These are phyloP conservation scores for Atkinsonella texensis DNA, from an alignment of 2,329 filamentous ascomycete species.

Conservation along the genomic window DNA sequence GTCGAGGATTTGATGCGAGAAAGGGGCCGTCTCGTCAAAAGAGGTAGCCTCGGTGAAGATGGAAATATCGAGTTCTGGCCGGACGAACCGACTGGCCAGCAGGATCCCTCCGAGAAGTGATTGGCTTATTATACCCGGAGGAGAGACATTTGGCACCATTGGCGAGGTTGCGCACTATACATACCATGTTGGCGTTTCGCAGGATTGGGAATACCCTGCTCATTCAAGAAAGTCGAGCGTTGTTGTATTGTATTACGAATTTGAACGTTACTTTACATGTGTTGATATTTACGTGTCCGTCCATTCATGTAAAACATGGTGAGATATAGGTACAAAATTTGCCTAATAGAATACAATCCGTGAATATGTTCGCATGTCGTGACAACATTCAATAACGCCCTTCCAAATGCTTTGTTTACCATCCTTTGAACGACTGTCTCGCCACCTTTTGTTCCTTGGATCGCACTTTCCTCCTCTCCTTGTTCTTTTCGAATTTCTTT, in stretches of 20 bases:
- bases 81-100: conserved; percentile 38
- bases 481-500: conserved; percentile 75
- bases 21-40: conserved; percentile 62
- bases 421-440: conserved; percentile 55
- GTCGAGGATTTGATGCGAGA: conserved; percentile 68
- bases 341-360: not conserved
- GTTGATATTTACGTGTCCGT: not conserved
- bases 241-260: not conserved
- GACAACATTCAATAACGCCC: conserved; percentile 13
- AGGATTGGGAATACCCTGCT: not conserved
- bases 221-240: not conserved
- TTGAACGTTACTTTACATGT: not conserved
- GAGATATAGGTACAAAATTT: not conserved
- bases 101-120: not conserved
- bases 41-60: conserved; percentile 57
- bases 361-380: not conserved
- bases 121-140: not conserved
- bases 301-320: too few species aligned
- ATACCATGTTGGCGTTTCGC: not conserved
- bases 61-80: conserved; percentile 93
- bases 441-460: conserved; percentile 58
- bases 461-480: conserved; percentile 68
- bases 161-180: not conserved
- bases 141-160: not conserved
- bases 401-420: conserved; percentile 16